Evolutionary conservation across 2,329 filamentous ascomycete genomes (phyloP).

Genomic region (Botrytis pseudocinerea): DNA sequence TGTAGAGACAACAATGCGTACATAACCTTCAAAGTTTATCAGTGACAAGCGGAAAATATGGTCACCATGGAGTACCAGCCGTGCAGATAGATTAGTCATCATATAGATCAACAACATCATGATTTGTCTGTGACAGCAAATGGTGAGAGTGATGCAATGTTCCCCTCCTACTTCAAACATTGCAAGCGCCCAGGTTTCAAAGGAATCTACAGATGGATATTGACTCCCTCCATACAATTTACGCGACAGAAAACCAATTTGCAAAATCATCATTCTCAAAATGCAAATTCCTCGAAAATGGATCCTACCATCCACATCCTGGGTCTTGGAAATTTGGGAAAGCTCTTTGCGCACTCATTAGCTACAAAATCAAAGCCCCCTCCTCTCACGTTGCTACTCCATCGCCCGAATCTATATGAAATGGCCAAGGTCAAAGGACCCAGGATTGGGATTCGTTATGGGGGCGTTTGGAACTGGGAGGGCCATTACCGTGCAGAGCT

Average conservation of each 20-base stretch:
- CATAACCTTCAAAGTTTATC: neutral
- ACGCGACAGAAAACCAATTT: neutral
- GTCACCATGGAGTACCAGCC: neutral
- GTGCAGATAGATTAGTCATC: neutral
- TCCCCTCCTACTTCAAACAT: neutral
- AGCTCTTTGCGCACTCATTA: constrained; percentile 73
- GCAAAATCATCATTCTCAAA: neutral
- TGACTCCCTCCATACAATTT: neutral
- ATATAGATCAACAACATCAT: neutral
- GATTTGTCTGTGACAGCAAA: neutral
- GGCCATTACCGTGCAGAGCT: constrained; percentile 33
- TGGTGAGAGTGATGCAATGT: neutral
- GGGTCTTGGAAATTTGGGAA: constrained; percentile 79
- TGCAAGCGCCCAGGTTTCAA: neutral
- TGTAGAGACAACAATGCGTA: neutral
- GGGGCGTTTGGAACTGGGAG: constrained; percentile 31
- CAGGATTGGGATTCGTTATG: constrained; percentile 31
- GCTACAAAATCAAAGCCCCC: constrained; percentile 56
- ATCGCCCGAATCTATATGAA: constrained; percentile 53
- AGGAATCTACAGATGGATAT: neutral
- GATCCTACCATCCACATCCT: constrained; percentile 65
- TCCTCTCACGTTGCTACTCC: constrained; percentile 78
- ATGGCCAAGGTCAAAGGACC: constrained; percentile 45
- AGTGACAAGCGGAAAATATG: neutral
- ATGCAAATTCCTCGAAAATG: neutral